Evolutionary conservation across 257 asterid genomes (phyloP).

Genomic region (Penstemon barbatus): DNA sequence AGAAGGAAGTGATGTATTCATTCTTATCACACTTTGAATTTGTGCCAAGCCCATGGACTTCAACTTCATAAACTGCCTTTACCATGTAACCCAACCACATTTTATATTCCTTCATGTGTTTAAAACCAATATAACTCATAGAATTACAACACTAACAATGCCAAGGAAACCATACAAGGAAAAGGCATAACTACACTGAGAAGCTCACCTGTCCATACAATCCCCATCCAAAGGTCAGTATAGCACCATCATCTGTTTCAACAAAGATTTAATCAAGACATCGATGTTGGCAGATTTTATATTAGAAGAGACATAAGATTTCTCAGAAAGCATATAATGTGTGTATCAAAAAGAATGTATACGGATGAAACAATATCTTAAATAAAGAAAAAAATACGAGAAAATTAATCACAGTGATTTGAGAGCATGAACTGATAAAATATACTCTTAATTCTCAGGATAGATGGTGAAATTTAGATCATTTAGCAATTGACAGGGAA

Average conservation of each 20-base stretch:
- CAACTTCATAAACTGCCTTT: slow-evolving; percentile 13
- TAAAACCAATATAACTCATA: too few relatives aligned
- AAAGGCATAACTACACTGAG: not conserved
- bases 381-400: not conserved
- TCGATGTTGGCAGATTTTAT: slow-evolving; percentile 3
- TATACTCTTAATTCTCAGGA: not conserved
- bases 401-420: not conserved
- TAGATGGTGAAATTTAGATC: not conserved
- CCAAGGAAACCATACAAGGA: too few relatives aligned
- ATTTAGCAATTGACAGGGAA: not conserved
- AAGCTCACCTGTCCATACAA: slow-evolving; percentile 87
- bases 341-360: not conserved
- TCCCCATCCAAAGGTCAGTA: slow-evolving; percentile 98
- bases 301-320: slow-evolving; percentile 9
- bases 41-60: not conserved
- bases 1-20: not conserved
- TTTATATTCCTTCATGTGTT: slow-evolving; percentile 2
- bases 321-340: not conserved
- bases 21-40: not conserved
- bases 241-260: slow-evolving; percentile 84
- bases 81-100: not conserved
- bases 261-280: slow-evolving; percentile 26
- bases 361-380: not conserved
- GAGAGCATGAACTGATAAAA: not conserved
- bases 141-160: too few relatives aligned